Evolutionary conservation across 495 filamentous ascomycete genomes (phyloP).

Genomic region (Penicillium psychrofluorescens): DNA sequence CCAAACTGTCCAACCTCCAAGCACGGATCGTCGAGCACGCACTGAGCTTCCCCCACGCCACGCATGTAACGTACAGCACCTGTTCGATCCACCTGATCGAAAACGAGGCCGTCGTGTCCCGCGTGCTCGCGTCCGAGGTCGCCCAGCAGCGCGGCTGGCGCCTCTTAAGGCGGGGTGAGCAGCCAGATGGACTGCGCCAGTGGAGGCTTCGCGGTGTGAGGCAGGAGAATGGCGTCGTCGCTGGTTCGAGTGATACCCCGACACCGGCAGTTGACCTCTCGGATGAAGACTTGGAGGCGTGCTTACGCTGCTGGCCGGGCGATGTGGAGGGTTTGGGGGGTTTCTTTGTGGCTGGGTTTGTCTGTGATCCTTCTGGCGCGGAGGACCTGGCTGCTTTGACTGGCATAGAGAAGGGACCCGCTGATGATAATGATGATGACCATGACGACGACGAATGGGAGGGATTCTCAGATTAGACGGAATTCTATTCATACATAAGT

Average conservation of each 20-base stretch:
- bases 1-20: conserved; percentile 69
- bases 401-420: too few relatives aligned
- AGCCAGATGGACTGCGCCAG: conserved; percentile 59
- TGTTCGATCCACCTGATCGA: conserved; percentile 82
- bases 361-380: conserved; percentile 34
- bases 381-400: background rate
- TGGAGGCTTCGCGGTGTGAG: conserved; percentile 64
- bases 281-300: conserved; percentile 58
- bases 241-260: background rate
- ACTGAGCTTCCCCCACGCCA: conserved; percentile 70
- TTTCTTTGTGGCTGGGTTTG: conserved; percentile 65
- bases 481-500: background rate
- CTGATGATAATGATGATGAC: conserved; percentile 9
- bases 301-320: conserved; percentile 73
- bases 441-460: conserved; percentile 35
- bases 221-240: conserved; percentile 19
- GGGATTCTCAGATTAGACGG: conserved; percentile 39
- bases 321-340: conserved; percentile 71
- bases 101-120: conserved; percentile 77
- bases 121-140: conserved; percentile 55
- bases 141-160: conserved; percentile 69
- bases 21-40: conserved; percentile 72
- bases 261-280: conserved; percentile 25
- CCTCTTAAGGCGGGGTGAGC: conserved; percentile 59
- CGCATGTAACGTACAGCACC: conserved; percentile 79